A percentile compares a stretch with the other conserved stretches of the same genome.
These are phyloP conservation scores for Elongisporangium prolatum DNA, from an alignment of 352 stramenopile species.

Conservation along the genomic window DNA sequence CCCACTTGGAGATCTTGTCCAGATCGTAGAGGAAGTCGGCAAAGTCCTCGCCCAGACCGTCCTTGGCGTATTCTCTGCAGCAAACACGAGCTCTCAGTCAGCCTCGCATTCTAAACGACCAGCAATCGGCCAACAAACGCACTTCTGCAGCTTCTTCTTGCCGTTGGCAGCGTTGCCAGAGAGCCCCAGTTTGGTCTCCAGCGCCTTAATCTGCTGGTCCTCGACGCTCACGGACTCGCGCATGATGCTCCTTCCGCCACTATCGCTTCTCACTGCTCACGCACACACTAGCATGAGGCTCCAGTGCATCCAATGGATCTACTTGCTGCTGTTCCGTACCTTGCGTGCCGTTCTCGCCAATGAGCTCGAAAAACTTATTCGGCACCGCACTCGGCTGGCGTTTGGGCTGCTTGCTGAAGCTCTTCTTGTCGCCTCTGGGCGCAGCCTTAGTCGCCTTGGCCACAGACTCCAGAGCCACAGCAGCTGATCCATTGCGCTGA, in stretches of 20 bases:
- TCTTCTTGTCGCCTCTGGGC: constrained; percentile 5
- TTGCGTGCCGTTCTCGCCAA: constrained; percentile 44
- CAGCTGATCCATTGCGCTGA: constrained; percentile 14
- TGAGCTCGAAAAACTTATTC: constrained; percentile 80
- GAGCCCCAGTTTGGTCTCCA: constrained; percentile 70
- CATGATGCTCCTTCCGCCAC: constrained; percentile 8
- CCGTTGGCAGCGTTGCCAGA: constrained; percentile 13
- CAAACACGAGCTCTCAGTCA: constrained; percentile 8
- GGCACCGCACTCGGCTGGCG: constrained; percentile 5
- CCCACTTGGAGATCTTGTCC: constrained; percentile 72
- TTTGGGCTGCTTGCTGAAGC: constrained; percentile 3
- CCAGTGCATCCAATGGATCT: background rate
- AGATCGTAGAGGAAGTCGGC: constrained; percentile 67
- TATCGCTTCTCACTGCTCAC: background rate
- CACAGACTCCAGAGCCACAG: background rate
- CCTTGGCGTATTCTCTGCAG: constrained; percentile 67
- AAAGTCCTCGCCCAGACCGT: constrained; percentile 81
- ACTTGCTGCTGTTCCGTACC: background rate
- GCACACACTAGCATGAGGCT: background rate
- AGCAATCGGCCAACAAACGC: constrained; percentile 2
- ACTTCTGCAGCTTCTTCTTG: constrained; percentile 79
- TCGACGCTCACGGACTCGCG: constrained; percentile 28
- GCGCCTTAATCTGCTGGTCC: constrained; percentile 62
- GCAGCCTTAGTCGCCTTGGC: constrained; percentile 6
- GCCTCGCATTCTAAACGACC: background rate